Evolutionary conservation across 768 basidiomycete genomes (phyloP), one percentile per base, ranked within the genome.

Genomic region (Mycena metata): DNA sequence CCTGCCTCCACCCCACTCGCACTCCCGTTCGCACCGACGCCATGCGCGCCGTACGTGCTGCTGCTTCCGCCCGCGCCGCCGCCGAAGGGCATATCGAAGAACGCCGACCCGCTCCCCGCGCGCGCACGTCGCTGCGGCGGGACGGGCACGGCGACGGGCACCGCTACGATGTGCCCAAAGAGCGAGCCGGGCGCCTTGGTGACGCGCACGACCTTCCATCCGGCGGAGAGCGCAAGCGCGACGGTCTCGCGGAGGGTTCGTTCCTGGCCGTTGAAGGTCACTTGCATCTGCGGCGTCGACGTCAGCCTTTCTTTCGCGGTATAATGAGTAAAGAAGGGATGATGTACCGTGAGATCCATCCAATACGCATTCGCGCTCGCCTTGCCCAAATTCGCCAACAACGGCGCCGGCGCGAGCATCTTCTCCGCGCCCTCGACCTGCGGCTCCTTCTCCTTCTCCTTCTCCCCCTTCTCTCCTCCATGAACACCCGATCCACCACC

Each of bases 371-470:
- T 85, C 17, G 83, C 79, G 76, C 84, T 92, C 9, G 91, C 91
- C 72, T 89, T 90, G 0, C 93, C 93, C 8, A 92, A 77, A 73
- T 94, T 94, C 8, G 91, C 82, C 35, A 93, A 81, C n/a, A 94
- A 77, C 41, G 91, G 91, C 21, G 85, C 83, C 4, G 87, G 84
- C 0, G 85, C 89, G 5, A 91, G 81, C 47, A 82, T 81, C 57
- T 79, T 83, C 66, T 88, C 85, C 0, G 85, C 87, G 12, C 88
- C 88, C 50, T 87, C 84, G 1, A 89, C 76, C 30, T 83, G 81
- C 23, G 84, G 75, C 15, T 74, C 41, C 35, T 16, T 33, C 43
- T 62, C 59, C 26, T 17, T 47, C 23, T 58, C 41, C 17, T 26
- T 50, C 13, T 42, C 55, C 45, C 10, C 42, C 71, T 15, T 21